A percentile compares a stretch with the other conserved stretches of the same genome.
These are phyloP conservation scores for Meira miltonrushii DNA, from an alignment of 1,284 basidiomycete genomes.

Conservation along the genomic window DNA sequence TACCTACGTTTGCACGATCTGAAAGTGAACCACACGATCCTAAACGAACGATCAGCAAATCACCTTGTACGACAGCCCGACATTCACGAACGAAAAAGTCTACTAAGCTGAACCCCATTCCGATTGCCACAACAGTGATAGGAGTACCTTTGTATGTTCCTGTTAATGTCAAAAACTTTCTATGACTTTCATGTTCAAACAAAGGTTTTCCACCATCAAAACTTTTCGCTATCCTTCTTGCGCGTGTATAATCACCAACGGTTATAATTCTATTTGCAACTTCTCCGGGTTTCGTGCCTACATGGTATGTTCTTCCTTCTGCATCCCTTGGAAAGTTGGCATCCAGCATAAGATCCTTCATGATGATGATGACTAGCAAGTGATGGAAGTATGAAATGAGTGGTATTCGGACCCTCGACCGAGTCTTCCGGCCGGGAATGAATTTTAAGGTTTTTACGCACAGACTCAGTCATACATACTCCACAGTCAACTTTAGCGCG, in stretches of 20 bases:
- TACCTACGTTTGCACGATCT: conserved; percentile 64
- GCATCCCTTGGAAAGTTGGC: conserved; percentile 17
- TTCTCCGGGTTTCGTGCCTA: conserved; percentile 17
- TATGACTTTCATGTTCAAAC: conserved; percentile 66
- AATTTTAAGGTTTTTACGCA: too few relatives aligned
- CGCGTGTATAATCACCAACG: conserved; percentile 69
- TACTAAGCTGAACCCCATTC: conserved; percentile 69
- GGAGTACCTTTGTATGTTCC: conserved; percentile 67
- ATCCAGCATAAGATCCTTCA: conserved; percentile 13
- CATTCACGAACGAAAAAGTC: conserved; percentile 80
- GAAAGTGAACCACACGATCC: conserved; percentile 65
- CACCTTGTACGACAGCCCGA: conserved; percentile 69
- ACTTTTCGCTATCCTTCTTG: conserved; percentile 60
- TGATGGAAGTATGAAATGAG: too few relatives aligned
- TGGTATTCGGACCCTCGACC: too few relatives aligned
- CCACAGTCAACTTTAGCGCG: too few relatives aligned
- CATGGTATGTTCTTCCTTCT: conserved; percentile 16
- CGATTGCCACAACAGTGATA: conserved; percentile 70
- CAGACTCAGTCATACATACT: too few relatives aligned
- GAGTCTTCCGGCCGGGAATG: too few relatives aligned
- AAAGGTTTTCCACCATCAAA: conserved; percentile 59
- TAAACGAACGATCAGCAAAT: conserved; percentile 62
- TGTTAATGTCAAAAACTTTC: conserved; percentile 74
- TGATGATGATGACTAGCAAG: background rate
- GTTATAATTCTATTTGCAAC: conserved; percentile 76